Conservation (phyloP, 495 filamentous ascomycete genomes). For the Aspergillus avenaceus region DNA sequence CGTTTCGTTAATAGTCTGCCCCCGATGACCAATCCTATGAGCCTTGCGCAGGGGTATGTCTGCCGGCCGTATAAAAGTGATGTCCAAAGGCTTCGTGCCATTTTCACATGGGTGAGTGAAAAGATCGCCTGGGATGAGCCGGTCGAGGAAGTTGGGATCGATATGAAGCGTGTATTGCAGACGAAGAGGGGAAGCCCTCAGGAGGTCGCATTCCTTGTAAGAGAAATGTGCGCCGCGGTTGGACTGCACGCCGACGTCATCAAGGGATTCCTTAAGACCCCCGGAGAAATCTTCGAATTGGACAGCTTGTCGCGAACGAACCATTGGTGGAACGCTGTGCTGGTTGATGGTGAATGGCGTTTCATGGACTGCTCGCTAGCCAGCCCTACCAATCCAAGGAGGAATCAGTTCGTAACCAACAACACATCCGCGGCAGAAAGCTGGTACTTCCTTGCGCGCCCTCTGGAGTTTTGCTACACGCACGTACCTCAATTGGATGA, state of each 20-base stretch:
- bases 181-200: constrained; percentile 80
- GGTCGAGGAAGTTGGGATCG: constrained; percentile 69
- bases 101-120: constrained; percentile 95
- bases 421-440: constrained; percentile 67
- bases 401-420: constrained; percentile 69
- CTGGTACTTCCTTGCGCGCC: constrained; percentile 88
- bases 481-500: constrained; percentile 80
- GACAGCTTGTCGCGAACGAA: constrained; percentile 72
- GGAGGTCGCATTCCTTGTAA: constrained; percentile 83
- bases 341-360: constrained; percentile 93
- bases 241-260: constrained; percentile 83
- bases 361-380: constrained; percentile 94
- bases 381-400: constrained; percentile 79
- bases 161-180: constrained; percentile 78
- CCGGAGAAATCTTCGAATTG: constrained; percentile 77
- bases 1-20: constrained; percentile 89
- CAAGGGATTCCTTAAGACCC: constrained; percentile 82
- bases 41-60: constrained; percentile 84
- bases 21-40: constrained; percentile 78
- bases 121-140: constrained; percentile 97
- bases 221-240: constrained; percentile 90
- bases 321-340: constrained; percentile 97
- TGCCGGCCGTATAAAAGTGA: constrained; percentile 94
- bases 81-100: constrained; percentile 85
- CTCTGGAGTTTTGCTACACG: constrained; percentile 87